Evolutionary conservation across 2,329 filamentous ascomycete genomes (phyloP).

Genomic region (Penicillium sp.): DNA sequence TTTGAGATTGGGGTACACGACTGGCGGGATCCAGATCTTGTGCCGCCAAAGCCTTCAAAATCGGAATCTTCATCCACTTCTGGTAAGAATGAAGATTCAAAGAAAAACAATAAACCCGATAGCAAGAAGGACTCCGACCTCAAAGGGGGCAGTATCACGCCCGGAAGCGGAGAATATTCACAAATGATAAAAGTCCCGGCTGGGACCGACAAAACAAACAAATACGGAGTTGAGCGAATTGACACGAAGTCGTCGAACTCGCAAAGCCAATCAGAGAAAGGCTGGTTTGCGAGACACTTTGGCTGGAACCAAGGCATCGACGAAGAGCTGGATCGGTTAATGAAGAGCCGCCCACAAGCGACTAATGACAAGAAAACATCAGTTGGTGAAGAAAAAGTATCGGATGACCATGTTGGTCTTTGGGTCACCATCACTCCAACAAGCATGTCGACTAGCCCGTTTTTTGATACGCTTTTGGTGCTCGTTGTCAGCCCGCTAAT

Average conservation of each 20-base stretch:
- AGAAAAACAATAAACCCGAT: conserved; percentile 24
- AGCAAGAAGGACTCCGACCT: conserved; percentile 37
- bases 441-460: conserved; percentile 79
- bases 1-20: conserved; percentile 84
- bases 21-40: conserved; percentile 75
- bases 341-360: conserved; percentile 5
- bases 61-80: conserved; percentile 22
- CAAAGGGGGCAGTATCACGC: conserved; percentile 65
- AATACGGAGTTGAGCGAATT: neutral
- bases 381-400: conserved; percentile 13
- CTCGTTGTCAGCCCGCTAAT: conserved; percentile 92
- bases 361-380: conserved; percentile 15
- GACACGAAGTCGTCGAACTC: neutral
- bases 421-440: conserved; percentile 97
- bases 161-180: conserved; percentile 67
- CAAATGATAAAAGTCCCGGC: conserved; percentile 30
- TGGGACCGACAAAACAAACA: conserved; percentile 24
- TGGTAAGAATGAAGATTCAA: conserved; percentile 23
- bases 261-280: conserved; percentile 1
- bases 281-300: conserved; percentile 35
- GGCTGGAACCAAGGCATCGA: conserved; percentile 23
- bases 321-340: conserved; percentile 8
- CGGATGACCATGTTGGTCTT: conserved; percentile 62
- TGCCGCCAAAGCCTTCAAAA: conserved; percentile 42
- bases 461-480: conserved; percentile 94